A percentile compares a stretch with the other conserved stretches of the same genome.
These are phyloP conservation scores for Murraya paniculata DNA, from an alignment of 345 rosid genomes.

Conservation along the genomic window DNA sequence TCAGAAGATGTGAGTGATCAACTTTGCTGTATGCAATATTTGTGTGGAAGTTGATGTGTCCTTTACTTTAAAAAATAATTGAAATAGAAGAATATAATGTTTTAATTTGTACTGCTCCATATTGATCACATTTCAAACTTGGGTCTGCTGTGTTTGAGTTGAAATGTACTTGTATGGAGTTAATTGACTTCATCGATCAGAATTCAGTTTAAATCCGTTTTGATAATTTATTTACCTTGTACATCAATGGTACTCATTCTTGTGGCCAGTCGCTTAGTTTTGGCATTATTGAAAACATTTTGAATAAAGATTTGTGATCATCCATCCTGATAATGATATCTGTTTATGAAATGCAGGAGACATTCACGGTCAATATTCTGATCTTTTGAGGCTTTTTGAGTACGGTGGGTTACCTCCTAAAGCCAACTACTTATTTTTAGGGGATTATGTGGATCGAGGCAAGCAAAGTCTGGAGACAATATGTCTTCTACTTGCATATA, in stretches of 20 bases:
- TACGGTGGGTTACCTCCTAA: conserved; percentile 79
- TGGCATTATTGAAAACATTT: neutral
- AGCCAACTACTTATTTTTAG: conserved; percentile 75
- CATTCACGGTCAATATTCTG: conserved; percentile 85
- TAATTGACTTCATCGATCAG: neutral
- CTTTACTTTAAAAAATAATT: neutral
- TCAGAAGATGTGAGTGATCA: neutral
- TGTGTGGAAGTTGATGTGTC: neutral
- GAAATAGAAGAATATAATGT: neutral
- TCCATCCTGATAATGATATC: neutral
- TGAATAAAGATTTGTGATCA: neutral
- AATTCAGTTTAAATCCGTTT: neutral
- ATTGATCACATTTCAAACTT: neutral
- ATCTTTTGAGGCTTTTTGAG: conserved; percentile 81
- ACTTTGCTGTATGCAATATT: neutral
- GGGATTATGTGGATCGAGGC: conserved; percentile 89
- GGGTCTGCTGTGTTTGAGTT: neutral
- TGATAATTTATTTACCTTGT: neutral
- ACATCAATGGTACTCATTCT: neutral
- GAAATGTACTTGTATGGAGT: neutral
- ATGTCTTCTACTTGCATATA: conserved; percentile 68
- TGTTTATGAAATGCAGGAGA: conserved; percentile 57
- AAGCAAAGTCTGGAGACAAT: conserved; percentile 79
- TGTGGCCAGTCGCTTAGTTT: neutral
- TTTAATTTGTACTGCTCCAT: neutral